Percentiles rank a stretch among this genome's conserved stretches.
These are phyloP conservation scores for Arthrobotrys sphaeroides DNA, from an alignment of 2,329 filamentous ascomycete genomes.

Conservation along the genomic window DNA sequence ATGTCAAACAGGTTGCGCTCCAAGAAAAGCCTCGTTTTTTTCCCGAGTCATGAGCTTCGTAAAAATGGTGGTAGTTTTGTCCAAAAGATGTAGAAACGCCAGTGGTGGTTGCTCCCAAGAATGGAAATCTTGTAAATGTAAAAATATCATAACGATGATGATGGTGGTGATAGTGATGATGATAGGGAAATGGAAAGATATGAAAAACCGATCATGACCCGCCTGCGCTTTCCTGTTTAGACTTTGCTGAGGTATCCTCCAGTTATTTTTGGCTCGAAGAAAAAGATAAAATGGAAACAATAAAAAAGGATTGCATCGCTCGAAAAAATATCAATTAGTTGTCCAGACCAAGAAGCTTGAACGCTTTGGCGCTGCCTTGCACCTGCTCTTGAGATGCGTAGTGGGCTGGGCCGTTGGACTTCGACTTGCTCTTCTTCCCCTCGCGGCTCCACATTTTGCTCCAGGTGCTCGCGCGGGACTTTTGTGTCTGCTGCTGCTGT, in stretches of 20 bases:
- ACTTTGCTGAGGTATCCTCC: slow-evolving; percentile 9
- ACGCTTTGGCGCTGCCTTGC: slow-evolving; percentile 49
- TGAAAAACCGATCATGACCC: slow-evolving; percentile 9
- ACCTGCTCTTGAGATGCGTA: slow-evolving; percentile 40
- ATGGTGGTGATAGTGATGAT: no score
- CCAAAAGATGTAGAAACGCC: slow-evolving; percentile 26
- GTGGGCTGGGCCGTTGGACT: slow-evolving; percentile 7
- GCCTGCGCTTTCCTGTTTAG: slow-evolving; percentile 18
- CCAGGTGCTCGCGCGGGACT: slow-evolving; percentile 41
- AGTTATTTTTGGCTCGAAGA: background rate
- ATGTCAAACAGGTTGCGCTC: slow-evolving; percentile 2
- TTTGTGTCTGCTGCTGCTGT: slow-evolving; percentile 23
- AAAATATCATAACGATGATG: background rate
- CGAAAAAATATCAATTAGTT: slow-evolving; percentile 16
- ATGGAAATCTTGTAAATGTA: background rate
- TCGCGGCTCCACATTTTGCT: slow-evolving; percentile 54
- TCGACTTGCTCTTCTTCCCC: slow-evolving; percentile 34
- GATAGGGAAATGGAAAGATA: background rate
- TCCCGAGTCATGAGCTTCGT: slow-evolving; percentile 37
- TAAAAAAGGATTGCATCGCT: background rate
- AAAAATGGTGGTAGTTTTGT: slow-evolving; percentile 19
- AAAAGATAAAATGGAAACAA: background rate
- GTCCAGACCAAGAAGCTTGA: slow-evolving; percentile 47
- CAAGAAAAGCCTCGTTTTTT: slow-evolving; percentile 1
- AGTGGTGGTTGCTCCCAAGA: slow-evolving; percentile 5